Evolutionary conservation across 2,329 filamentous ascomycete genomes (phyloP).

Genomic region (Torrubiellomyces zombiae): DNA sequence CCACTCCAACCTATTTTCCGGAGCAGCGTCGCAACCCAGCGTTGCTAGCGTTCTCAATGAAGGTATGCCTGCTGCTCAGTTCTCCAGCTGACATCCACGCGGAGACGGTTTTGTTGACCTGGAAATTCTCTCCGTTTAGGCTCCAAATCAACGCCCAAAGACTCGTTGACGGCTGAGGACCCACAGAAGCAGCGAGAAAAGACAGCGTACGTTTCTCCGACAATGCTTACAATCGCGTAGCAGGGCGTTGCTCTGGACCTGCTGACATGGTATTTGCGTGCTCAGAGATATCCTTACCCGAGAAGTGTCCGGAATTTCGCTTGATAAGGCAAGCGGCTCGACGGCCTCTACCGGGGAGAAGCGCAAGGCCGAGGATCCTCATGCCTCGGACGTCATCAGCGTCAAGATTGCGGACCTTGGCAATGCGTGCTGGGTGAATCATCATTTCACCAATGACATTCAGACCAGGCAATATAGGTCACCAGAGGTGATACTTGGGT

Average conservation of each 20-base stretch:
- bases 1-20: conserved; percentile 52
- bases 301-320: conserved; percentile 86
- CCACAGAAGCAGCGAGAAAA: conserved; percentile 76
- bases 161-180: conserved; percentile 39
- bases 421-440: conserved; percentile 96
- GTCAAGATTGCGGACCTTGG: conserved; percentile 98
- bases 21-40: conserved; percentile 51
- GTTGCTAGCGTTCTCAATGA: conserved; percentile 75
- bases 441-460: conserved; percentile 99
- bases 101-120: conserved; percentile 4
- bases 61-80: conserved; percentile 41
- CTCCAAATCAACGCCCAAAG: conserved; percentile 33
- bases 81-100: background rate
- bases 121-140: too few species aligned
- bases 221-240: background rate
- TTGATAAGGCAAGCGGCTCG: conserved; percentile 51
- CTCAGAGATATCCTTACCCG: conserved; percentile 70
- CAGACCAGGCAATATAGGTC: conserved; percentile 95
- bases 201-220: conserved; percentile 54
- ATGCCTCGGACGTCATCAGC: conserved; percentile 61
- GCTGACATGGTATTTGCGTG: conserved; percentile 4
- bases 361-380: conserved; percentile 40
- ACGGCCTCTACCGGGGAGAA: conserved; percentile 43
- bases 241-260: background rate
- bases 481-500: conserved; percentile 87